Percentiles rank a stretch among this genome's conserved stretches.
Evolutionary conservation across 2,329 filamentous ascomycete genomes (phyloP).

Genomic region (Claviceps arundinis): DNA sequence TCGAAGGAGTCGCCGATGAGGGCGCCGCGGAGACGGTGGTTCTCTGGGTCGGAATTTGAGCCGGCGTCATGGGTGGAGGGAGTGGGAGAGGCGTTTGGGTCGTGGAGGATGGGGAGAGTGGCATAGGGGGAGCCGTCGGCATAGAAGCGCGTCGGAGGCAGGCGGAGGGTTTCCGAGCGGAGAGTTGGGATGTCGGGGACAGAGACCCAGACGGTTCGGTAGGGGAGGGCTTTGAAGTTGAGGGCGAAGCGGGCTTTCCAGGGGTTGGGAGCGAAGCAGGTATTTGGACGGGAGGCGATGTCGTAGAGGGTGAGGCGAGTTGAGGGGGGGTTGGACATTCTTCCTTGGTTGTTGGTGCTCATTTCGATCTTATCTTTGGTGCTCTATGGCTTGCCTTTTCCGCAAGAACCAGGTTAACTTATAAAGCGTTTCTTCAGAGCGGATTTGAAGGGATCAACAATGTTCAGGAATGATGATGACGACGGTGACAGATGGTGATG

Average conservation of each 20-base stretch:
- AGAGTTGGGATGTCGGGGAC: constrained; percentile 37
- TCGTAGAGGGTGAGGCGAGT: constrained; percentile 23
- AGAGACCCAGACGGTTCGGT: constrained; percentile 32
- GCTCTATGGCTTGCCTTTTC: no score
- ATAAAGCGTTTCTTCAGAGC: no score
- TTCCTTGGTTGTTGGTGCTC: no score
- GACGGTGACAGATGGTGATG: no score
- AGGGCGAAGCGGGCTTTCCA: constrained; percentile 24
- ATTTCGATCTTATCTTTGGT: neutral
- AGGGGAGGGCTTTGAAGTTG: constrained; percentile 26
- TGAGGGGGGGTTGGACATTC: neutral
- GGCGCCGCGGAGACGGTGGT: constrained; percentile 13
- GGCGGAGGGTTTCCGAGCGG: constrained; percentile 27
- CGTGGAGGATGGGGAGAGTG: constrained; percentile 45
- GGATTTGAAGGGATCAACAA: no score
- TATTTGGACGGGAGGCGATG: constrained; percentile 21
- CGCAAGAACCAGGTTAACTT: no score
- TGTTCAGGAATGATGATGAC: no score
- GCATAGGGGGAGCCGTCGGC: constrained; percentile 43
- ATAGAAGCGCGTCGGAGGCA: constrained; percentile 38
- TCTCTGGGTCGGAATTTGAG: no score
- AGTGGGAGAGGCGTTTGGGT: constrained; percentile 15
- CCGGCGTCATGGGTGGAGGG: neutral
- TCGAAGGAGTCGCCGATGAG: constrained; percentile 51
- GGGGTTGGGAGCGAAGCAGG: constrained; percentile 17